Evolutionary conservation across 495 filamentous ascomycete species (phyloP).

Genomic region (Neurospora sublineolata): DNA sequence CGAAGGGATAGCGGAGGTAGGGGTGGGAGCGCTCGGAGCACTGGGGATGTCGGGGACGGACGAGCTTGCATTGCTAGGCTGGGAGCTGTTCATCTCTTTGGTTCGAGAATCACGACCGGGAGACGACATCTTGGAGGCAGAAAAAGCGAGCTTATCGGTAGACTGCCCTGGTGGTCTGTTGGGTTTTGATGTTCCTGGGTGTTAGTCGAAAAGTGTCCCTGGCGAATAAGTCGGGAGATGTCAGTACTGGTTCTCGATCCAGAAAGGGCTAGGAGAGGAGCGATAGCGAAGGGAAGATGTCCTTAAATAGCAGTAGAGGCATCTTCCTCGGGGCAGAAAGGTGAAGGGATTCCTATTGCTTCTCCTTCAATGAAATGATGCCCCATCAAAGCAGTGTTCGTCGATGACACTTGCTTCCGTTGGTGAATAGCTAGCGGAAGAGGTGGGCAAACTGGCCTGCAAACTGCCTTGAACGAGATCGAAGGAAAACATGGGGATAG

Average conservation of each 20-base stretch:
- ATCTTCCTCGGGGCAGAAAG: not conserved
- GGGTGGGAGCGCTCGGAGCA: fast-evolving
- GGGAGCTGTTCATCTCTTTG: not conserved
- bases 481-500: not conserved
- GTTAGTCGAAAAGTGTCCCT: not conserved
- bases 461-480: not conserved
- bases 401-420: not conserved
- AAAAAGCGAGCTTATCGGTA: not conserved
- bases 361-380: not conserved
- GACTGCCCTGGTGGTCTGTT: not conserved
- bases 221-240: not conserved
- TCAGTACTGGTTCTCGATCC: not conserved
- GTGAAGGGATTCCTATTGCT: not conserved
- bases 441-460: not conserved
- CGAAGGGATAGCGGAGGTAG: not conserved
- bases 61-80: not conserved
- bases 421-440: not conserved
- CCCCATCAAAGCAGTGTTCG: not conserved
- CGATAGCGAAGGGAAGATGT: not conserved
- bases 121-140: not conserved
- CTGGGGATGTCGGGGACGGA: not conserved
- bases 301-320: not conserved
- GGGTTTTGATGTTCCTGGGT: not conserved
- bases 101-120: not conserved
- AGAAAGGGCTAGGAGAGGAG: not conserved